phyloP scores from a whole-genome alignment of 768 basidiomycete genomes.

The Termitomyces sp. region DNA sequence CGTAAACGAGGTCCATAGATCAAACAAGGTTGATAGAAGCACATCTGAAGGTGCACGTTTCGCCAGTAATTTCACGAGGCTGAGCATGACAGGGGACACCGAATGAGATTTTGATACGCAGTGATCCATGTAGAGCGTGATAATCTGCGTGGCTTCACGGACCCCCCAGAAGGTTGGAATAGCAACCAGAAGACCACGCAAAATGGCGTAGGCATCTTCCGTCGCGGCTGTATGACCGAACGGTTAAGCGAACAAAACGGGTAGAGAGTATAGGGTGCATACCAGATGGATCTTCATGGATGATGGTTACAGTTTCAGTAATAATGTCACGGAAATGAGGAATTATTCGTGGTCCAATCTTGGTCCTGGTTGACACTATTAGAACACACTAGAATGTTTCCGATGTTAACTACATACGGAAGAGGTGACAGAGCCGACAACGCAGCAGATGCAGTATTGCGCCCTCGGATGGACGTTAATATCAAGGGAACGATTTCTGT shows the following conservation, averaged over 20 bases:
- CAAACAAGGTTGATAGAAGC: slow-evolving; percentile 58
- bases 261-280: neutral
- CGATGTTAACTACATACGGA: slow-evolving; percentile 37
- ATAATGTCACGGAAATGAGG: slow-evolving; percentile 76
- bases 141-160: slow-evolving; percentile 49
- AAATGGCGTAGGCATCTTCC: slow-evolving; percentile 34
- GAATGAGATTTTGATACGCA: slow-evolving; percentile 25
- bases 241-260: neutral
- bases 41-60: slow-evolving; percentile 66
- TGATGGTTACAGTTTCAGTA: slow-evolving; percentile 43
- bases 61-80: slow-evolving; percentile 57
- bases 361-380: slow-evolving; percentile 36
- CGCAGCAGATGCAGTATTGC: slow-evolving; percentile 32
- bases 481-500: slow-evolving; percentile 54
- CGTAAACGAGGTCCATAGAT: slow-evolving; percentile 43
- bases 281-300: slow-evolving; percentile 39
- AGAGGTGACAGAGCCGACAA: slow-evolving; percentile 54
- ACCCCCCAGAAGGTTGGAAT: slow-evolving; percentile 82
- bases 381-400: neutral
- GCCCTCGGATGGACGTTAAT: slow-evolving; percentile 41
- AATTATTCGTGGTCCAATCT: slow-evolving; percentile 84
- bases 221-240: slow-evolving; percentile 19
- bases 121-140: slow-evolving; percentile 50
- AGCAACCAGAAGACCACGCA: slow-evolving; percentile 65
- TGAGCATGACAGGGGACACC: slow-evolving; percentile 27